Conservation (phyloP, 345 rosid genomes). For the Garcia nutans region DNA sequence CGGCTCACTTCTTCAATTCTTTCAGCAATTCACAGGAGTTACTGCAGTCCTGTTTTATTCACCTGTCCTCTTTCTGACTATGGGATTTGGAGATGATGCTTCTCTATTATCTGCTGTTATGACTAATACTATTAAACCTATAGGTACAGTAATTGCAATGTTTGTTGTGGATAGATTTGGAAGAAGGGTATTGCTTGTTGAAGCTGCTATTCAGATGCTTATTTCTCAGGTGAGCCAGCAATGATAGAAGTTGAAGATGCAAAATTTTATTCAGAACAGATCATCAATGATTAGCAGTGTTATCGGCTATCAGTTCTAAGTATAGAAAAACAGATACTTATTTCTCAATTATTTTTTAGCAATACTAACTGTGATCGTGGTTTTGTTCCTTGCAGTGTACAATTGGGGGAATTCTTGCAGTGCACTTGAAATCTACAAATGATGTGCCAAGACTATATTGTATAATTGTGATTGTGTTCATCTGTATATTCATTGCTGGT, state of each 20-base stretch:
- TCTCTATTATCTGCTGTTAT: conserved; percentile 47
- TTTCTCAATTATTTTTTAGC: background rate
- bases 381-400: conserved; percentile 22
- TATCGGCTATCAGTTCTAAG: background rate
- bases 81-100: conserved; percentile 46
- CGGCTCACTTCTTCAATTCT: conserved; percentile 49
- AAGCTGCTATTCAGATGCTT: conserved; percentile 37
- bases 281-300: background rate
- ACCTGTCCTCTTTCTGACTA: conserved; percentile 53
- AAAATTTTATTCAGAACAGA: background rate
- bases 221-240: conserved; percentile 27
- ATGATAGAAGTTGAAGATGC: background rate
- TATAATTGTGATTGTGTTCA: conserved; percentile 35
- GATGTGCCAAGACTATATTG: conserved; percentile 26
- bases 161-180: conserved; percentile 40
- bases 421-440: conserved; percentile 23
- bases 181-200: conserved; percentile 38
- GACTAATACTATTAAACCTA: conserved; percentile 35
- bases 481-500: conserved; percentile 49
- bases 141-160: conserved; percentile 34
- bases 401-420: conserved; percentile 41
- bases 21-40: conserved; percentile 77
- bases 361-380: background rate
- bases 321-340: background rate
- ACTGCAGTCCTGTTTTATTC: conserved; percentile 52